Base-by-base conservation (phyloP, 345 rosid genomes). In the Bruguiera parviflora region DNA sequence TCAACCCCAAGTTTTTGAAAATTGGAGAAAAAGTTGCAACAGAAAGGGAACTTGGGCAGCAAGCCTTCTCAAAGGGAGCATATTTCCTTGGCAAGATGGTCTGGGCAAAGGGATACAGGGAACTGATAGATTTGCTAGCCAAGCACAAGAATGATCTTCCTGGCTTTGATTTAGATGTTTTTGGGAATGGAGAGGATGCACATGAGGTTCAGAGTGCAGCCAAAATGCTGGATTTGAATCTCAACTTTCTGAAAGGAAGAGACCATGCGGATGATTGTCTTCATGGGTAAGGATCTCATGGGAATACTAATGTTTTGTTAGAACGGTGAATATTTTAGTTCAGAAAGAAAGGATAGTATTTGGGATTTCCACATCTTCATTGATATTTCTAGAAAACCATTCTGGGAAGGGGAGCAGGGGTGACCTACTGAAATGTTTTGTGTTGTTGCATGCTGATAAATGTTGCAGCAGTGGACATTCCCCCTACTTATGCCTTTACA, bases 71-170 rank as follows among this genome's bases (percentile, higher is more conserved):
- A 43, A 92, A 95, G 78, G 99, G 96, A 61, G 99, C 97, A 53
- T 95, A 95, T 76, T 95, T 95, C 74, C 80, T 95, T 66, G 99
- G 97, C 39, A 95, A 95, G 83, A 86, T 95, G 97, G 96, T 95
- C 58, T 95, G 99, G 99, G 99, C 99, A 69, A 95, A 95, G 84
- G 99, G 99, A 68, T 95, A 95, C 85, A 83, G 80, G 69, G 99
- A 95, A 78, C 76, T 95, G 75, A 87, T 95, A 69, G 92, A 95
- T 87, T 85, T 95, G 73, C 77, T 95, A 64, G 82, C 89, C 59
- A 88, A 80, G 77, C 92, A 88, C 81, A 88, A 88, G 71, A 79
- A 71, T 43, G 99, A 95, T 72, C 93, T 92, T 27, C 83, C 84
- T 66, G 89, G 87, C 73, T 87, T 95, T 79, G 88, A 90, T 32